phyloP scores from a whole-genome alignment of 169 alveolate species.

The Plasmodium vinckei region DNA sequence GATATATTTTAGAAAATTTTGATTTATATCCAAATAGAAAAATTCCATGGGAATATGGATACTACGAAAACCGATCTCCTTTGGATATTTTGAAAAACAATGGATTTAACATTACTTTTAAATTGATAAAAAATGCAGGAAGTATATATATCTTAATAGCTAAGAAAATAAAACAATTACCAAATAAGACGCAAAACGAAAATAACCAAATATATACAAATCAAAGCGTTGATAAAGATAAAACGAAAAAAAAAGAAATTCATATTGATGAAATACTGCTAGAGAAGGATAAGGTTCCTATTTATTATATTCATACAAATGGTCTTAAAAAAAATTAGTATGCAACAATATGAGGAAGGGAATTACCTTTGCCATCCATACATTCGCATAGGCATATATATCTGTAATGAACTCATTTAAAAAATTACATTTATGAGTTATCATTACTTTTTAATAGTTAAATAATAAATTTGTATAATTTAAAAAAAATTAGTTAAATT shows the following conservation, averaged over 20 bases:
- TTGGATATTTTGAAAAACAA: slow-evolving; percentile 63
- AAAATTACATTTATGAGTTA: too few relatives aligned
- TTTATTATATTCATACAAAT: neutral
- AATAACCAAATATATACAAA: neutral
- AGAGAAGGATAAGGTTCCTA: neutral
- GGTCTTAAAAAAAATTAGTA: neutral
- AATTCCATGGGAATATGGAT: slow-evolving; percentile 87
- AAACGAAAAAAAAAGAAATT: slow-evolving; percentile 1
- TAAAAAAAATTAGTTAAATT: too few relatives aligned
- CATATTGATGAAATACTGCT: neutral
- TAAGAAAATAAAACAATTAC: slow-evolving; percentile 16
- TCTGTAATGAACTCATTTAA: too few relatives aligned
- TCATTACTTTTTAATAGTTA: too few relatives aligned
- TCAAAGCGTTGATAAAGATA: neutral
- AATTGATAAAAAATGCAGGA: slow-evolving; percentile 71
- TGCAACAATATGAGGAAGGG: too few relatives aligned
- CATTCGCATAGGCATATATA: too few relatives aligned
- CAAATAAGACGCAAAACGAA: neutral
- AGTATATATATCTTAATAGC: slow-evolving; percentile 69
- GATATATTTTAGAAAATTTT: slow-evolving; percentile 78
- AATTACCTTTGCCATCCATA: too few relatives aligned
- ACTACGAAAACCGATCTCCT: slow-evolving; percentile 86
- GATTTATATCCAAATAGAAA: slow-evolving; percentile 84
- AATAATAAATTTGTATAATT: too few relatives aligned
- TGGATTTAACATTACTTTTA: slow-evolving; percentile 45